These are phyloP conservation scores for Yamadazyma taylorii DNA, from an alignment of 1,139 yeast genomes.

Conservation along the genomic window DNA sequence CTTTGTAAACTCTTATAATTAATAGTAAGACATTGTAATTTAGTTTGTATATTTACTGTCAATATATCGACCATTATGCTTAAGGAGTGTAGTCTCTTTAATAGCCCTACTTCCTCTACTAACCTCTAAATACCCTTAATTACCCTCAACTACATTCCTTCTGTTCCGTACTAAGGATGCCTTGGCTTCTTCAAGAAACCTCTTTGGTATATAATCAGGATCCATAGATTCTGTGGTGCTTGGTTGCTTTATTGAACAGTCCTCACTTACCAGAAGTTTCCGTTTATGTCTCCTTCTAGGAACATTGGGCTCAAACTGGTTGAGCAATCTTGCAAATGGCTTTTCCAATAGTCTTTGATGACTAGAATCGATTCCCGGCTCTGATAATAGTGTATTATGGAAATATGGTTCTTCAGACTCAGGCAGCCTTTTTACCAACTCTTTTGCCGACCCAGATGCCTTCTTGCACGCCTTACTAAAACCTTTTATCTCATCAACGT, in stretches of 20 bases:
- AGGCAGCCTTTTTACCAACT: too few relatives aligned
- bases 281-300: background rate
- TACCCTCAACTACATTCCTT: too few relatives aligned
- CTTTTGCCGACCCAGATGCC: too few relatives aligned
- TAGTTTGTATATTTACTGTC: slow-evolving; percentile 1
- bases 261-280: background rate
- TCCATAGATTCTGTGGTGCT: background rate
- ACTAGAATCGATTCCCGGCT: background rate
- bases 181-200: slow-evolving; percentile 3
- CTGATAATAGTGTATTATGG: too few relatives aligned
- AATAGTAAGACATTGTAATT: slow-evolving; percentile 1
- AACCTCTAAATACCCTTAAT: too few relatives aligned
- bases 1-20: slow-evolving; percentile 36
- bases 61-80: too few relatives aligned
- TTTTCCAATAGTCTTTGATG: background rate
- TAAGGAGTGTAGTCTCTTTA: too few relatives aligned
- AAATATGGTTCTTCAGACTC: too few relatives aligned
- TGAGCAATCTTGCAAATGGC: background rate
- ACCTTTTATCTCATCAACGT: too few relatives aligned
- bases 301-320: background rate
- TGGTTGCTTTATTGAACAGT: background rate
- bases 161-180: background rate
- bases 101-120: too few relatives aligned
- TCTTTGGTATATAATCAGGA: slow-evolving; percentile 3
- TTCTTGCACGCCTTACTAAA: too few relatives aligned